Evolutionary conservation across 2,329 filamentous ascomycete species (phyloP), one percentile per base, ranked within the genome.

Genomic region (Verticillium nonalfalfae): DNA sequence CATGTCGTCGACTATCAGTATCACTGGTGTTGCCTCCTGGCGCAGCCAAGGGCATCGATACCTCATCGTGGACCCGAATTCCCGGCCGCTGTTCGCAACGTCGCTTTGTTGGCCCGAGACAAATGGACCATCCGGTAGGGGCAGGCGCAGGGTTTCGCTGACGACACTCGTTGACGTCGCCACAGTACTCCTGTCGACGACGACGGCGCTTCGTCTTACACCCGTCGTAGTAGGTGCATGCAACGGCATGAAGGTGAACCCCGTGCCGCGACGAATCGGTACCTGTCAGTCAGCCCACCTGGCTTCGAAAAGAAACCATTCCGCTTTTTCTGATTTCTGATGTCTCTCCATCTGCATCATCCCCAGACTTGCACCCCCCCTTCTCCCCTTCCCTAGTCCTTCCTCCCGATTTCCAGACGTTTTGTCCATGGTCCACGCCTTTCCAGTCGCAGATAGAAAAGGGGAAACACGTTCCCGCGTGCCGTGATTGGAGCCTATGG

Each of bases 201-300:
- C 38, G 35, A 40, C 59, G 57, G 61, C 63, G 57, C 63, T 59
- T 64, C 61, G 56, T 64, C 59, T 64, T 33, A 63, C 63, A 59
- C 52, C 45, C 34, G 15, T 36, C 21, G 33, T 55, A 60, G 18
- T 52, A 55, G 56, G 36, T n/a, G 45, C 36, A 52, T 62, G 58
- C 56, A 26, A 62, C 61, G 31, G 58, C 35, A 35, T 34, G 21
- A 56, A 35, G 26, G 21, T 21, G 45, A 21, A 26, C 18, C 18
- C n/a, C 9, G 45, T 50, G n/a, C 18, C 45, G 45, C 18, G 45
- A 26, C 45, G 45, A 50, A 50, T 50, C 45, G 45, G n/a, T 21
- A 21, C 45, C 45, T 50, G 45, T n/a, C 45, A n/a, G 45, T 50
- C 45, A 21, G 45, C 45, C 45, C 45, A 50, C 45, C 10, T 21